These are phyloP conservation scores for Tolypocladium ovalisporum DNA, from an alignment of 2,329 filamentous ascomycete genomes.

Conservation along the genomic window DNA sequence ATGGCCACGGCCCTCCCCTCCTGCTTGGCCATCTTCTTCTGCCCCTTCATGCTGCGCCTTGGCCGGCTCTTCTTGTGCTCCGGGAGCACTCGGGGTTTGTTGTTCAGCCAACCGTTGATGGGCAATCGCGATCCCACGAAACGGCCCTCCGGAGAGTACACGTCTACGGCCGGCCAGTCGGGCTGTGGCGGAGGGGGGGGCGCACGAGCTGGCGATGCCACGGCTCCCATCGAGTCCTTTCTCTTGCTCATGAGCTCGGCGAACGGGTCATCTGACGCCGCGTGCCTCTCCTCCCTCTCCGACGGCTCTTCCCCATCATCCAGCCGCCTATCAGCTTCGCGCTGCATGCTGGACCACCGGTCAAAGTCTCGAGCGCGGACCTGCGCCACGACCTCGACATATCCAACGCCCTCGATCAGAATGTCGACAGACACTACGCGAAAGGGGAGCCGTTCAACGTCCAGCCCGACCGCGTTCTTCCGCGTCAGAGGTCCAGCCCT, in stretches of 20 bases:
- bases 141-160: slow-evolving; percentile 77
- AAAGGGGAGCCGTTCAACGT: slow-evolving; percentile 64
- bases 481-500: slow-evolving; percentile 65
- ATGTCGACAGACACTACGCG: slow-evolving; percentile 72
- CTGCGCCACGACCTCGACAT: slow-evolving; percentile 82
- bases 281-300: background rate
- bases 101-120: slow-evolving; percentile 60
- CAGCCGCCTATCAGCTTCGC: slow-evolving; percentile 10
- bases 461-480: slow-evolving; percentile 49
- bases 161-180: slow-evolving; percentile 63
- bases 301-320: slow-evolving; percentile 5
- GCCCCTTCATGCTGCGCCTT: slow-evolving; percentile 58
- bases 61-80: slow-evolving; percentile 45
- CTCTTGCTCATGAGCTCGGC: slow-evolving; percentile 14
- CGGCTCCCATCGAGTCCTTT: slow-evolving; percentile 6
- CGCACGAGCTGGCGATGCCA: background rate
- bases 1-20: slow-evolving; percentile 13
- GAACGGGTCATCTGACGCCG: slow-evolving; percentile 10
- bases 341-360: slow-evolving; percentile 4
- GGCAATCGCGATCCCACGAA: slow-evolving; percentile 58
- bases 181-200: slow-evolving; percentile 13
- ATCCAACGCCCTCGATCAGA: slow-evolving; percentile 83
- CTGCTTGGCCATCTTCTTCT: slow-evolving; percentile 29
- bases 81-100: slow-evolving; percentile 40
- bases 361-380: slow-evolving; percentile 47